phyloP scores from a whole-genome alignment of 2,329 filamentous ascomycete genomes.

The Phaeosphaeriaceae sp. region DNA sequence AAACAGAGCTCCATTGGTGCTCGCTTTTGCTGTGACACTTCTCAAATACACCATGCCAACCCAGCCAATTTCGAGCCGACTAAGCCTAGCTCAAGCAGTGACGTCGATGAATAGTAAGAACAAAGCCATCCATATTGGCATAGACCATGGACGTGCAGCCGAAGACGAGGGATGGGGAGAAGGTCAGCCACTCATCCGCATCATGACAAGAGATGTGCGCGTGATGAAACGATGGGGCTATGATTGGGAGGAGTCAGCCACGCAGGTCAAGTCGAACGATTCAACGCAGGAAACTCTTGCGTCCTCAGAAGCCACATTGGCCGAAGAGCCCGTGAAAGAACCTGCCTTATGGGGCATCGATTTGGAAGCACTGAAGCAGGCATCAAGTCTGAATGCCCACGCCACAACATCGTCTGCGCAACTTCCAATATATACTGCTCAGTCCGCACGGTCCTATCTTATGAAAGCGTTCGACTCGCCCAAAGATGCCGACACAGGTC shows the following conservation, averaged over 20 bases:
- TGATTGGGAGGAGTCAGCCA: conserved; percentile 33
- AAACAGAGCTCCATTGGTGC: conserved; percentile 81
- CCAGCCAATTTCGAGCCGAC: conserved; percentile 81
- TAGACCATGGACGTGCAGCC: conserved; percentile 70
- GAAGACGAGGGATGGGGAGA: conserved; percentile 77
- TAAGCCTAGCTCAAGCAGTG: conserved; percentile 84
- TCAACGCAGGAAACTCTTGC: conserved; percentile 20
- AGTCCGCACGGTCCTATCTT: conserved; percentile 69
- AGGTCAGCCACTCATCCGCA: conserved; percentile 75
- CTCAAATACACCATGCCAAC: conserved; percentile 84
- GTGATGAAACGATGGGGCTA: conserved; percentile 84
- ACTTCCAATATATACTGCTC: conserved; percentile 77
- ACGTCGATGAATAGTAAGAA: conserved; percentile 81
- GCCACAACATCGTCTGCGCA: conserved; percentile 44
- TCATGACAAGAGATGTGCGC: conserved; percentile 76
- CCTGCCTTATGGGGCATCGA: conserved; percentile 67
- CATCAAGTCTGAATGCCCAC: conserved; percentile 42
- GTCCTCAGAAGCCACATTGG: conserved; percentile 20
- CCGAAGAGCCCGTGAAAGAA: conserved; percentile 36
- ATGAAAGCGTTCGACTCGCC: conserved; percentile 66
- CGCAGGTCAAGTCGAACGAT: conserved; percentile 14
- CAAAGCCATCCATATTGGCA: conserved; percentile 77
- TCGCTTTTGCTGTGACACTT: conserved; percentile 79
- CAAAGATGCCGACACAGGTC: conserved; percentile 32
- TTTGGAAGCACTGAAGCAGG: conserved; percentile 62